Evolutionary conservation across 805 yeast genomes (phyloP).

Genomic region (Blastobotrys parvus): DNA sequence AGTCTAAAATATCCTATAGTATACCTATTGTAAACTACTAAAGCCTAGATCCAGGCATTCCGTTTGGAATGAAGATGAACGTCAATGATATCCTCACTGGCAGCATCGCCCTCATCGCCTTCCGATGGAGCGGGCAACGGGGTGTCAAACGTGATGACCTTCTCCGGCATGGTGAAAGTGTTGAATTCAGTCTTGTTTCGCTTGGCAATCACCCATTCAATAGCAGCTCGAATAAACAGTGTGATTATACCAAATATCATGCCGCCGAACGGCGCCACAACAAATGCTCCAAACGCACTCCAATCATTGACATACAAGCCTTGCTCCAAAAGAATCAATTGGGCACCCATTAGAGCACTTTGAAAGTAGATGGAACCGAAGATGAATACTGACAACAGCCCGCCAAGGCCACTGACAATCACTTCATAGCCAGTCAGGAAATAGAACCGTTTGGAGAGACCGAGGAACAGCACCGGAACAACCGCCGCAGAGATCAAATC

Average conservation of each 20-base stretch:
- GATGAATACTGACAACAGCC: conserved; percentile 67
- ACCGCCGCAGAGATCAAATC: conserved; percentile 83
- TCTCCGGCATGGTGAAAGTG: conserved; percentile 24
- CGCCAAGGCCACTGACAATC: conserved; percentile 77
- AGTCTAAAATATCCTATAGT: too few relatives aligned
- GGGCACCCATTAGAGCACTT: conserved; percentile 68
- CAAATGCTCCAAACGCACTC: conserved; percentile 94
- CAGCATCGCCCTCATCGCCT: not conserved
- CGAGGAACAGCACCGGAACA: conserved; percentile 76
- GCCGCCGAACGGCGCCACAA: conserved; percentile 81
- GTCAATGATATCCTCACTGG: not conserved
- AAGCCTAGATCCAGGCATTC: not conserved
- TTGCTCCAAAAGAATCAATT: conserved; percentile 48
- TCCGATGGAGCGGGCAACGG: too few relatives aligned
- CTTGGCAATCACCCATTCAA: conserved; percentile 27
- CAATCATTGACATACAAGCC: conserved; percentile 80
- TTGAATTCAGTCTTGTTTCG: conserved; percentile 32
- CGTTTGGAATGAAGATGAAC: not conserved
- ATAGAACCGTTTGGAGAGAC: conserved; percentile 59
- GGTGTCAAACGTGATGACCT: not conserved
- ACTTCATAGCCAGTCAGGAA: conserved; percentile 74
- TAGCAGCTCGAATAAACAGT: conserved; percentile 31
- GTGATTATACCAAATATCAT: conserved; percentile 46
- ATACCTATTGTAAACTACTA: not conserved
- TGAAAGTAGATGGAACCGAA: conserved; percentile 77